Percentiles rank a stretch among this genome's conserved stretches.
These are phyloP conservation scores for Stachybotrys elegans DNA, from an alignment of 2,329 filamentous ascomycete species.

Conservation along the genomic window DNA sequence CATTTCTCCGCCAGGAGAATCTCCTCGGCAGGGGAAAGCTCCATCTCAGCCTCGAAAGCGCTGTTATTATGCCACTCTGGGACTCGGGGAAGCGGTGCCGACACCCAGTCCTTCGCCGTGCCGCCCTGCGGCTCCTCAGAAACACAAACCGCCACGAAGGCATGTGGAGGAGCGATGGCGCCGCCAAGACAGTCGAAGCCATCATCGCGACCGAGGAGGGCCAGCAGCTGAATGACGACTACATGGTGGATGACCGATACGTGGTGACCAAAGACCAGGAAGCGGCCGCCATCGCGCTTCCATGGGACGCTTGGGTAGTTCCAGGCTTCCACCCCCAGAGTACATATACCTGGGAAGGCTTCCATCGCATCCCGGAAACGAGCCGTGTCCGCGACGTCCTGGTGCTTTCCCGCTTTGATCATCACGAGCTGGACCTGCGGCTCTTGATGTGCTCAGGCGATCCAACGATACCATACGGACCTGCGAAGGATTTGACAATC, in stretches of 20 bases:
- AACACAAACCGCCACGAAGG: conserved; percentile 18
- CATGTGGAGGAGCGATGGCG: conserved; percentile 18
- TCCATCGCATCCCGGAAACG: conserved; percentile 13
- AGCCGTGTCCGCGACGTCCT: conserved; percentile 16
- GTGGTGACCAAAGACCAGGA: not conserved
- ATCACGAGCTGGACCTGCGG: conserved; percentile 13
- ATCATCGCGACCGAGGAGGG: conserved; percentile 13
- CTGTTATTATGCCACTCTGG: conserved; percentile 15
- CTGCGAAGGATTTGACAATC: not conserved
- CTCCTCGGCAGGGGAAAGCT: conserved; percentile 4
- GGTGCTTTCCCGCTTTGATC: conserved; percentile 15
- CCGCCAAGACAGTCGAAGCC: conserved; percentile 11
- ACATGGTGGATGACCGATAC: not conserved
- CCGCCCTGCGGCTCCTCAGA: conserved; percentile 14
- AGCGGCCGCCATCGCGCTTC: conserved; percentile 1
- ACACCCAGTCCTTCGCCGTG: conserved; percentile 16
- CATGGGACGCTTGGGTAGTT: conserved; percentile 18
- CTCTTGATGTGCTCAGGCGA: conserved; percentile 16
- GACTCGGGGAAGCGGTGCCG: conserved; percentile 16
- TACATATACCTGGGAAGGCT: conserved; percentile 15
- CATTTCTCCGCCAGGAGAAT: conserved; percentile 7
- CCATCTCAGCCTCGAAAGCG: conserved; percentile 18
- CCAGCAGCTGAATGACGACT: not conserved
- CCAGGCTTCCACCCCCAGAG: conserved; percentile 6
- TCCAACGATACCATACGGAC: not conserved